Conservation (phyloP, 2,329 filamentous ascomycete genomes). For the Colletotrichum scovillei region DNA sequence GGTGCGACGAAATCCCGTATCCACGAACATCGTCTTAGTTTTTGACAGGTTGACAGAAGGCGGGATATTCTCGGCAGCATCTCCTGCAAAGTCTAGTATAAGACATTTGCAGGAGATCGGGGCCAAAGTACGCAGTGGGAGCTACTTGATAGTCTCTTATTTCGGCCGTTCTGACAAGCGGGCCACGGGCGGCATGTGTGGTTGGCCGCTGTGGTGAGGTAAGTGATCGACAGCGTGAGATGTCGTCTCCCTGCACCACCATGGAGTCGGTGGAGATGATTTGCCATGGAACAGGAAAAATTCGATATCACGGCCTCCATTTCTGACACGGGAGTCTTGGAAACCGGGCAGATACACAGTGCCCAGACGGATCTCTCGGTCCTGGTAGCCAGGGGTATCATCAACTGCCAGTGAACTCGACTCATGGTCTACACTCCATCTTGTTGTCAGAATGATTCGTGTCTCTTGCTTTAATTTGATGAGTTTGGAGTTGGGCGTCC, state of each 20-base stretch:
- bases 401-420: background rate
- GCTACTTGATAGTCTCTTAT: background rate
- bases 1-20: no score
- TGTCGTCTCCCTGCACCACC: conserved; percentile 16
- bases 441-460: background rate
- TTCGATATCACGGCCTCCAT: conserved; percentile 1
- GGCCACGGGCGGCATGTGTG: background rate
- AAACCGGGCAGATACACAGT: background rate
- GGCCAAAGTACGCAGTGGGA: background rate
- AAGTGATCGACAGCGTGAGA: conserved; percentile 15
- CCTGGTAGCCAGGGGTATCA: background rate
- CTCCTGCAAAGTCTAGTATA: background rate
- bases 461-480: background rate
- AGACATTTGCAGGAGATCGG: background rate
- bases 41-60: background rate
- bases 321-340: background rate
- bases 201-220: background rate
- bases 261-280: conserved; percentile 6
- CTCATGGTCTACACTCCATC: background rate
- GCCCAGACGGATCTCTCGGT: conserved; percentile 4
- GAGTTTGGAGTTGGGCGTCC: background rate
- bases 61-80: background rate
- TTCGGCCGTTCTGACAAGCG: background rate
- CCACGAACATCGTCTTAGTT: background rate
- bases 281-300: background rate